These are phyloP conservation scores for Ceratobasidium sp. DNA, from an alignment of 1,284 basidiomycete species.

Conservation along the genomic window DNA sequence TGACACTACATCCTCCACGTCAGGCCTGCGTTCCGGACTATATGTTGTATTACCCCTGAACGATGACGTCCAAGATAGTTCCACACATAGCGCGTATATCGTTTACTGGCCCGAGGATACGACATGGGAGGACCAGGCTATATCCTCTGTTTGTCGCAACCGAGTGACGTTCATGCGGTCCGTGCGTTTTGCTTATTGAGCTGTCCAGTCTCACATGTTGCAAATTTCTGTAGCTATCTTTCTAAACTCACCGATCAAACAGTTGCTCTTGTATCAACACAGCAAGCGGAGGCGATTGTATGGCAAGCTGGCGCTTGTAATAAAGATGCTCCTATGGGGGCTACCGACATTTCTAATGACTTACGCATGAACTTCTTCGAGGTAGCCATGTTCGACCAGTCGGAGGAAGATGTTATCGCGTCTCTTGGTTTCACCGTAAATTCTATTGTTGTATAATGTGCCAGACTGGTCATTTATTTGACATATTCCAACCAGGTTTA, in stretches of 20 bases:
- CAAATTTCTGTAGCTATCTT: constrained; percentile 45
- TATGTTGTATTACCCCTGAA: constrained; percentile 58
- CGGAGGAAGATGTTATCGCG: constrained; percentile 41
- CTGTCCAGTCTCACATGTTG: too few relatives aligned
- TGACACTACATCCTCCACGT: constrained; percentile 14
- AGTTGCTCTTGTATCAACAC: constrained; percentile 41
- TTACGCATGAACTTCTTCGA: constrained; percentile 38
- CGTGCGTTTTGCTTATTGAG: too few relatives aligned
- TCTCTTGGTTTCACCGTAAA: constrained; percentile 23
- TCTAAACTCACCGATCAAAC: constrained; percentile 49
- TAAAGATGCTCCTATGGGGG: neutral
- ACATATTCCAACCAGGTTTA: too few relatives aligned
- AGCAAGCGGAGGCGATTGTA: constrained; percentile 47
- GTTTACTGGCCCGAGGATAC: constrained; percentile 51
- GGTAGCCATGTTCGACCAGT: constrained; percentile 19
- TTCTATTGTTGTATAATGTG: too few relatives aligned
- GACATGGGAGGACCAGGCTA: constrained; percentile 49
- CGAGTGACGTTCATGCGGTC: constrained; percentile 49
- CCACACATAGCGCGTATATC: constrained; percentile 30
- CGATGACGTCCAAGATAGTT: neutral
- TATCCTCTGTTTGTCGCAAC: constrained; percentile 48
- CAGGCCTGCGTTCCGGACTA: constrained; percentile 65
- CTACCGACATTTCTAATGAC: constrained; percentile 17
- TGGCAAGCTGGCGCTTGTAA: constrained; percentile 31
- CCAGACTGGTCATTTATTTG: too few relatives aligned